Base-by-base conservation (phyloP, 495 filamentous ascomycete genomes). In the Sordaria brevicollis region DNA sequence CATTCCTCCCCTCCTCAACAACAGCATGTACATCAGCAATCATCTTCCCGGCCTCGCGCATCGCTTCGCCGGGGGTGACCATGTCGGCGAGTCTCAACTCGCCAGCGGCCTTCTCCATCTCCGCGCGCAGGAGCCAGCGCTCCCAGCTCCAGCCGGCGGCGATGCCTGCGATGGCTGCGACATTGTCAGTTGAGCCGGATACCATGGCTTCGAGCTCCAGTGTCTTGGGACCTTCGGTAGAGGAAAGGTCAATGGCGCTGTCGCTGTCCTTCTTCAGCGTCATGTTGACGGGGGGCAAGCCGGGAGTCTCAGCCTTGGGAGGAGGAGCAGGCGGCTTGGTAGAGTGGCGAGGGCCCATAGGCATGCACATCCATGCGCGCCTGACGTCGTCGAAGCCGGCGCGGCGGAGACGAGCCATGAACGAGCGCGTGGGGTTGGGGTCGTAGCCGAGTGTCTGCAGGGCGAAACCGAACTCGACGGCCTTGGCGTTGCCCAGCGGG, bases 141-240 rank as follows among this genome's bases (percentile, higher is more conserved):
- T 98, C 95, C 94, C 94, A 99, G 73, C 89, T 87, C 93, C 94
- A 96, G 33, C 89, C 88, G 13, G 93, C 95, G 5, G 96, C 87
- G 19, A 97, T 75, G 6, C 93, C 93, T 1, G 92, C 89, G 65
- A 97, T 83, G 69, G 84, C 88, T 2, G 93, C 92, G 25, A 87
- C 87, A 73, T 91, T 88, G 29, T 88, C 87, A 1, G 91, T 91
- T 66, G 88, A 91, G 3, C 93, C 94, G 25, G 80, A 80, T 5
- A 92, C 84, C 41, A 89, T 89, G 6, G 87, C 89, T 71, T 89
- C 88, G 65, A 91, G 85, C 65, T 86, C 86, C 67, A 86, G 86
- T 35, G 86, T 82, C 54, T 77, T 74, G 34, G 76, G 11, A 5
- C 21, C 49, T 29, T 54, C 43, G 15, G 21, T 7, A 21, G 21